Evolutionary conservation across 208 protist genomes (phyloP).

Genomic region (Crithidia acanthocephali): DNA sequence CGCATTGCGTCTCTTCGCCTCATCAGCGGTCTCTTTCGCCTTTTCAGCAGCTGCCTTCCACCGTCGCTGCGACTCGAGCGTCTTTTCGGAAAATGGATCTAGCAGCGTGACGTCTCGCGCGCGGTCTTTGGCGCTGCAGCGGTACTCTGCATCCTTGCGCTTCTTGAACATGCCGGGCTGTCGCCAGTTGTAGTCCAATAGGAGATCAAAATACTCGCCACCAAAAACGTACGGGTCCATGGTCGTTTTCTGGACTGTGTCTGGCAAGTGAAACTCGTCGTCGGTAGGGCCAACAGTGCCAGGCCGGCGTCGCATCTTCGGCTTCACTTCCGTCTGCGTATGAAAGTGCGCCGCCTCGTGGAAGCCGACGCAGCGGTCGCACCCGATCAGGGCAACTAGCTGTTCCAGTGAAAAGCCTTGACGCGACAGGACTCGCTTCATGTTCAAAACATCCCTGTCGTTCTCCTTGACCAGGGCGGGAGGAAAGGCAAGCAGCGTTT

Average conservation of each 20-base stretch:
- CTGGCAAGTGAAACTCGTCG: constrained; percentile 58
- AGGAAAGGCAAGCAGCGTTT: constrained; percentile 45
- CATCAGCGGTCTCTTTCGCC: constrained; percentile 40
- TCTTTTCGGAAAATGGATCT: constrained; percentile 83
- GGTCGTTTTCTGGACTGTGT: constrained; percentile 70
- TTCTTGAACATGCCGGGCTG: constrained; percentile 40
- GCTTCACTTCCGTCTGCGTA: constrained; percentile 78
- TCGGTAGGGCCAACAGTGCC: constrained; percentile 37
- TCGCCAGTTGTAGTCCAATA: constrained; percentile 87
- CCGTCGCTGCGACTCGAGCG: constrained; percentile 47
- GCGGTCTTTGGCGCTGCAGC: constrained; percentile 67
- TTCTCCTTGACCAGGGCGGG: constrained; percentile 54
- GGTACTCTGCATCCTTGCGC: constrained; percentile 35
- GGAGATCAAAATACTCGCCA: constrained; percentile 83
- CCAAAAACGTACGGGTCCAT: constrained; percentile 90
- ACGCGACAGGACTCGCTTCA: constrained; percentile 77
- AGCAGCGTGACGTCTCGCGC: constrained; percentile 69
- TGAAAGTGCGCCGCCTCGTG: constrained; percentile 79
- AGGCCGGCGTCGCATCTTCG: constrained; percentile 42
- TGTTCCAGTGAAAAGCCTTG: constrained; percentile 79
- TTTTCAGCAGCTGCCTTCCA: constrained; percentile 46
- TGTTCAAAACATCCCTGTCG: constrained; percentile 62
- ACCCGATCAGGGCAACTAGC: constrained; percentile 77
- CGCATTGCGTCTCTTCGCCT: constrained; percentile 13
- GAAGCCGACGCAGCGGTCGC: constrained; percentile 70